Base-by-base conservation (phyloP, 495 filamentous ascomycete species). In the Pseudoneurospora amorphoporcata region DNA sequence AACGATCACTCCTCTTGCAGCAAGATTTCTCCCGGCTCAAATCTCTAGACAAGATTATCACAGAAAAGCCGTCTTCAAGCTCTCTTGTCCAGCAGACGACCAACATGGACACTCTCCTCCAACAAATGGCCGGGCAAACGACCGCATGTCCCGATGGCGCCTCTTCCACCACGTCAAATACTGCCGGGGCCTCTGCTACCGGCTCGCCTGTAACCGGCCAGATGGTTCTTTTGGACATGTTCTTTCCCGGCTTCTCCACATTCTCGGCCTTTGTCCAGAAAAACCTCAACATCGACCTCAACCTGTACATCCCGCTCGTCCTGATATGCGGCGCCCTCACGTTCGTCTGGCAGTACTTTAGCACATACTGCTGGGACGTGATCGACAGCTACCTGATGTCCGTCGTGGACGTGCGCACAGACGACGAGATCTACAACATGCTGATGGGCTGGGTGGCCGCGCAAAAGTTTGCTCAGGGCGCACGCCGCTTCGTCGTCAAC, bases 181-280 rank as follows among this genome's bases (percentile, higher is more conserved):
- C 5, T 39, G 42, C 32, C 23, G 43, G 8, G 35, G 23, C 47
- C 43, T n/a, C 70, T 32, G 42, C 23, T 12, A n/a, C 58, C 32
- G n/a, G 32, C 47, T 6, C 35, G 35, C 40, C 43, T 10, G 35
- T 72, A 10, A 53, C 68, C 6, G 23, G 72, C 4, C 82, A 80
- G 43, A 68, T 79, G 53, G 77, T 75, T n/a, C 82, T 93, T n/a
- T 84, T 94, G 17, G 91, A 94, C 73, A 84, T 87, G 37, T 86
- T 94, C 78, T 88, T 94, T 71, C 92, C 92, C 0, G 92, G 92
- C 17, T 93, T 92, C 79, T 85, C 88, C 1, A 77, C 91, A 73
- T 82, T 92, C 69, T 89, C 90, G 0, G 80, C 85, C 3, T 85
- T 89, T 35, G 75, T 92, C 7, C 79, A 87, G 8, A 87, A 87